Evolutionary conservation across 495 filamentous ascomycete genomes (phyloP), one percentile per base, ranked within the genome.

Genomic region (Evernia prunastri): DNA sequence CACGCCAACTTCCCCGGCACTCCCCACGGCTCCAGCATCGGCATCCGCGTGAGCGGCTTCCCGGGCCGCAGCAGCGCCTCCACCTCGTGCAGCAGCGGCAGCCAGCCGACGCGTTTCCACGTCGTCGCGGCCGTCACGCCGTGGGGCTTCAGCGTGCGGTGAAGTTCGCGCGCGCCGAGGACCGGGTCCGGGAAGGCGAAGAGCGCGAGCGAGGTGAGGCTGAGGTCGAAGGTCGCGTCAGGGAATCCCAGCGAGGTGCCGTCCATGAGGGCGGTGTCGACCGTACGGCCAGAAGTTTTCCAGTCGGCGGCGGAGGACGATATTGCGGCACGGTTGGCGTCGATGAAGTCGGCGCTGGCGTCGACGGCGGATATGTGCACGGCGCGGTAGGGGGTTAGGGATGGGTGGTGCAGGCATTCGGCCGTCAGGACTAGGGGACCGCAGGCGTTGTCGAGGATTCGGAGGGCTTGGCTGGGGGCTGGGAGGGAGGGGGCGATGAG

Each of bases 61-160:
- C 43, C 36, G 1, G 49, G 54, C 18, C 20, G 40, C 25, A 68
- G 1, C 2, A 27, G 23, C 13, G 11, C 18, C 36, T 68, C 66
- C 11, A 66, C 60, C 3, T 36, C 59, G 29, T 58, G 59, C 11
- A 68, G 33, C 0, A 66, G 43, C 5, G 53, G 33, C 1, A 57
- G 51, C 67, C 63, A 68, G 15, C 67, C 76, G 37, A 69, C 68
- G 33, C 67, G 47, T 49, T 72, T 74, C 73, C 71, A 78, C 20
- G 69, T 69, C 23, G 73, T 77, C 0, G 78, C 40, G 3, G 74
- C 65, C 2, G 75, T 73, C 3, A 73, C 61, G 39, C 75, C 75
- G 45, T 64, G 69, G 9, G 73, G 70, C 37, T 70, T 71, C 7
- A 80, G 71, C 3, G 63, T 66, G 54, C 67, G 67, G 39, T 59